Percentiles rank a stretch among this genome's conserved stretches.
Evolutionary conservation across 768 basidiomycete genomes (phyloP).

Genomic region (Trametes elegans): DNA sequence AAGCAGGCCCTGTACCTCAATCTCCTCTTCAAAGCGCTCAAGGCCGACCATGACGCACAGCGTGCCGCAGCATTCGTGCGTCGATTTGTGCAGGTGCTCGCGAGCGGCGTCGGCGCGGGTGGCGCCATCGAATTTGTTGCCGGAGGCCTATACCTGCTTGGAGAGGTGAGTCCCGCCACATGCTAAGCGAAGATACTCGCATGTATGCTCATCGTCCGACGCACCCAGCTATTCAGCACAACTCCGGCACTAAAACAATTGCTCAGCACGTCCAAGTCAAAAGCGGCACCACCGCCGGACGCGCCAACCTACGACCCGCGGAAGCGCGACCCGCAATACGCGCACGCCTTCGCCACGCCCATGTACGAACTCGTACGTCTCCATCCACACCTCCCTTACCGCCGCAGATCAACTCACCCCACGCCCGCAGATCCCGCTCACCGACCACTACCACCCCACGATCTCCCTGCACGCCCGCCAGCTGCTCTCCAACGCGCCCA

Average conservation of each 20-base stretch:
- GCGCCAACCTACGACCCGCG: conserved; percentile 66
- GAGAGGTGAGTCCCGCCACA: conserved; percentile 60
- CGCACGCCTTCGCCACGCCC: conserved; percentile 74
- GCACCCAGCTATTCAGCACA: conserved; percentile 47
- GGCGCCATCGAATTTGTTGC: conserved; percentile 86
- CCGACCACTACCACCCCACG: conserved; percentile 88
- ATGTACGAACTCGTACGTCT: conserved; percentile 85
- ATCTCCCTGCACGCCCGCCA: conserved; percentile 84
- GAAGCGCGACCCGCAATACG: conserved; percentile 88
- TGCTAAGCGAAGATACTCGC: too few species aligned
- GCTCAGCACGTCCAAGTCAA: conserved; percentile 30
- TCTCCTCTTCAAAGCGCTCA: conserved; percentile 86
- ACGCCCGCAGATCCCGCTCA: conserved; percentile 71
- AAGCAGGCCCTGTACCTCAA: conserved; percentile 99
- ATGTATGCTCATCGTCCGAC: too few species aligned
- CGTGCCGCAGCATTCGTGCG: conserved; percentile 80
- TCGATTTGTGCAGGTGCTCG: conserved; percentile 79
- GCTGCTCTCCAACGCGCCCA: conserved; percentile 65
- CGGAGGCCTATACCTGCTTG: conserved; percentile 83
- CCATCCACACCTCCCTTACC: background rate
- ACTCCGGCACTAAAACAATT: conserved; percentile 46
- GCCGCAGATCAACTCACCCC: background rate
- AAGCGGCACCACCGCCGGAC: conserved; percentile 1
- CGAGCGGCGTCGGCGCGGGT: conserved; percentile 50
- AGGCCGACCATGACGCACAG: conserved; percentile 55